phyloP scores from a whole-genome alignment of 176 grass and related monocot genomes.

The Oryza meridionalis region DNA sequence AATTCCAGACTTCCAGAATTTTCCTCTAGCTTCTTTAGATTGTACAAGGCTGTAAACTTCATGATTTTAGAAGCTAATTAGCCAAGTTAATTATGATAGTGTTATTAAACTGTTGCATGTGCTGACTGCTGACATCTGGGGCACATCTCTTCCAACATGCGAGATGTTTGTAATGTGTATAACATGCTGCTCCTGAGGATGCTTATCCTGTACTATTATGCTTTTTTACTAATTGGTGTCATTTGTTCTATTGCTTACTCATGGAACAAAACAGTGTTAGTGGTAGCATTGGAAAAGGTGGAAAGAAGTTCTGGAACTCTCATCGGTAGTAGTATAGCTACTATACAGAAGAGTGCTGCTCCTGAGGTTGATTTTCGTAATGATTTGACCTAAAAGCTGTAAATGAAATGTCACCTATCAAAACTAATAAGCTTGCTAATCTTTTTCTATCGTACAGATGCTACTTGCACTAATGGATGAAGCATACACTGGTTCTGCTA shows the following conservation, averaged over 20 bases:
- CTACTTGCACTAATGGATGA: constrained; percentile 96
- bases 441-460: constrained; percentile 57
- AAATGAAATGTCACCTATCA: constrained; percentile 12
- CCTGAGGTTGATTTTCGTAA: constrained; percentile 69
- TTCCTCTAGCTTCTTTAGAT: constrained; percentile 15
- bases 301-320: constrained; percentile 92
- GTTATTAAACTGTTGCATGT: constrained; percentile 17
- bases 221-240: neutral
- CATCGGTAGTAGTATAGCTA: constrained; percentile 92
- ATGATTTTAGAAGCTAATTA: constrained; percentile 22
- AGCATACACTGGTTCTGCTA: constrained; percentile 89
- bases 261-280: constrained; percentile 69
- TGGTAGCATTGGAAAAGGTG: constrained; percentile 92
- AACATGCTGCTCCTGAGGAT: neutral
- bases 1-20: constrained; percentile 27
- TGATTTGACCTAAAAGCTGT: constrained; percentile 25
- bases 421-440: constrained; percentile 32
- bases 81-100: neutral
- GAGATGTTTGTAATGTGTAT: neutral
- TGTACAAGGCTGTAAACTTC: neutral
- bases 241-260: constrained; percentile 1
- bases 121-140: constrained; percentile 13
- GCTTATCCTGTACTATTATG: constrained; percentile 24
- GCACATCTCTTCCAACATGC: constrained; percentile 9
- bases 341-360: constrained; percentile 97